Percentiles rank a stretch among this genome's conserved stretches.
Conservation (phyloP, 148 eudicot species). For the Limonium bicolor region DNA sequence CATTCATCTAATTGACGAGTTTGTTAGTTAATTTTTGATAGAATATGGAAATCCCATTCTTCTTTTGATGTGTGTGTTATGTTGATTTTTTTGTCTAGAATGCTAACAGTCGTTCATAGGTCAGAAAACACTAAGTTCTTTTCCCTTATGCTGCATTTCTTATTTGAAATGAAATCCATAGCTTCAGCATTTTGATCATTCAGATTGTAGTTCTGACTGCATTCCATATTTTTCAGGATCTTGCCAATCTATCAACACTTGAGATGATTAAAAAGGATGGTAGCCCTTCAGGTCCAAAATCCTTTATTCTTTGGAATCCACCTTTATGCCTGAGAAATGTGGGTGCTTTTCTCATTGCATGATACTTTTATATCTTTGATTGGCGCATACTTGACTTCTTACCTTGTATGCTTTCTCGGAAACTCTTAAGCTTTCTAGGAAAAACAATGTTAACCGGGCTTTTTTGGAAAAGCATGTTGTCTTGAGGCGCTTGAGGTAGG, state of each 20-base stretch:
- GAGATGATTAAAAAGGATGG: constrained; percentile 93
- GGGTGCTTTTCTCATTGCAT: constrained; percentile 13
- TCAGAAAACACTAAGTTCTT: no score
- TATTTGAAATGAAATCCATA: no score
- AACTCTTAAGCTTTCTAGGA: constrained; percentile 24
- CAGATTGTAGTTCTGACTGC: no score
- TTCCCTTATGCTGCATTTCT: no score
- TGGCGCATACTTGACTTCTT: background rate
- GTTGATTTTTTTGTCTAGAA: no score
- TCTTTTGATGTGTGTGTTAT: no score
- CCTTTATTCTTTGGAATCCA: constrained; percentile 91
- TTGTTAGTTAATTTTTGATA: no score
- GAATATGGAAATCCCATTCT: no score
- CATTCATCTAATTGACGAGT: no score
- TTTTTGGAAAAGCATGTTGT: constrained; percentile 17
- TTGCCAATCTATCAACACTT: constrained; percentile 50
- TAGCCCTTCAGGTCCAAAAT: constrained; percentile 85
- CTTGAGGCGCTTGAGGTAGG: constrained; percentile 51
- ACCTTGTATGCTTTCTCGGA: background rate
- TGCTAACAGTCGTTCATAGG: no score
- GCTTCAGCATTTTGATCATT: no score
- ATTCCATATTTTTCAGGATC: constrained; percentile 31
- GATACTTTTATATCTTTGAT: constrained; percentile 6
- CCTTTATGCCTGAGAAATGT: constrained; percentile 53
- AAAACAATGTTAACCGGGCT: constrained; percentile 10